These are phyloP conservation scores for Leishmania major DNA, from an alignment of 208 protist genomes.

Conservation along the genomic window DNA sequence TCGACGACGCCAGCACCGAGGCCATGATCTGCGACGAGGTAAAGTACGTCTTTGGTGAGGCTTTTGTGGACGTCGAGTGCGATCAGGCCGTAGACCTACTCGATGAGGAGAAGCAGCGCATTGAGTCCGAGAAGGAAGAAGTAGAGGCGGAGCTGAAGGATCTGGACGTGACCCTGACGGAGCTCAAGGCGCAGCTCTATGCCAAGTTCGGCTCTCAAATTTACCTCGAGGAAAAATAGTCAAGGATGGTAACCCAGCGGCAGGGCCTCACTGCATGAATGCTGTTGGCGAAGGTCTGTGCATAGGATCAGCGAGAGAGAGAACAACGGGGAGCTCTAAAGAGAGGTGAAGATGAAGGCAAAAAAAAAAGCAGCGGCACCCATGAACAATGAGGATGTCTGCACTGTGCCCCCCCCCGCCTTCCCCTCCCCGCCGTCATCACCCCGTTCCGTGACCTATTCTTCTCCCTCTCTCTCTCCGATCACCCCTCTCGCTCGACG, in stretches of 20 bases:
- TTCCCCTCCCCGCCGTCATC: neutral
- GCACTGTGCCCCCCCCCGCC: neutral
- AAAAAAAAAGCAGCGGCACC: neutral
- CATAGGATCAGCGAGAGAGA: neutral
- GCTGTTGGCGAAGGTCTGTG: neutral
- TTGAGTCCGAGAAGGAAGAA: slow-evolving; percentile 53
- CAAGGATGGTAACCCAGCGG: neutral
- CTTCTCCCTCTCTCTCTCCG: neutral
- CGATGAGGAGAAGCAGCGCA: slow-evolving; percentile 50
- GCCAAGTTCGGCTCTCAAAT: slow-evolving; percentile 90
- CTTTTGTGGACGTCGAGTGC: slow-evolving; percentile 75
- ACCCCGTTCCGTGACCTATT: neutral
- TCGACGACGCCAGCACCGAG: slow-evolving; percentile 53
- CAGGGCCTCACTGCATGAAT: neutral
- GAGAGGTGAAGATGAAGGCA: neutral
- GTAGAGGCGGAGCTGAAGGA: slow-evolving; percentile 57
- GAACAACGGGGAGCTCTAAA: neutral
- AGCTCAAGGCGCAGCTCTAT: slow-evolving; percentile 89
- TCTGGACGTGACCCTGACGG: slow-evolving; percentile 53
- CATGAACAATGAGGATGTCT: neutral
- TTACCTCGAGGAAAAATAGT: slow-evolving; percentile 87
- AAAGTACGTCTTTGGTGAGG: slow-evolving; percentile 90
- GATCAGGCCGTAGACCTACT: slow-evolving; percentile 70
- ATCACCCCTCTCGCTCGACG: neutral
- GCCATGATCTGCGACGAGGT: slow-evolving; percentile 67